Evolutionary conservation across 371 early-diverging fungal genomes (phyloP).

Genomic region (Coemansia sp.): DNA sequence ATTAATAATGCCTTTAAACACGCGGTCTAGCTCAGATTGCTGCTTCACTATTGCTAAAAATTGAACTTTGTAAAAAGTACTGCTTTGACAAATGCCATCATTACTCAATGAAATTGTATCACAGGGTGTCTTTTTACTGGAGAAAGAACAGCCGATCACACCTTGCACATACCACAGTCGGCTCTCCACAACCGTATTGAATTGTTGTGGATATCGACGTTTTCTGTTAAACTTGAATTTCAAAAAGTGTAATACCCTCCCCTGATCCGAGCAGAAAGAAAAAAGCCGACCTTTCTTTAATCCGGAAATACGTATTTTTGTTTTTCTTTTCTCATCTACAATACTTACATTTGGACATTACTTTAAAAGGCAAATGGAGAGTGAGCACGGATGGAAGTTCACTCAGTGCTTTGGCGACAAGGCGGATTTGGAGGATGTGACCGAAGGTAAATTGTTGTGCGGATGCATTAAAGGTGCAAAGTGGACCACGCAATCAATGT

Average conservation of each 20-base stretch:
- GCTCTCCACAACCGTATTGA: too few relatives aligned
- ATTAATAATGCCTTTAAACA: too few relatives aligned
- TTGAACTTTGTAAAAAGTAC: too few relatives aligned
- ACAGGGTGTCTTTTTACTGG: too few relatives aligned
- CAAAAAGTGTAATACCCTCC: background rate
- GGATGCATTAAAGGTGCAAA: background rate
- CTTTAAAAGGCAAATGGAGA: slow-evolving; percentile 32
- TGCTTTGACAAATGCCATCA: too few relatives aligned
- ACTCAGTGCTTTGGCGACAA: slow-evolving; percentile 99
- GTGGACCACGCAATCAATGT: background rate
- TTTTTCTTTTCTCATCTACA: background rate
- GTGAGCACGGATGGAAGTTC: slow-evolving; percentile 79
- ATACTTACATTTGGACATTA: background rate
- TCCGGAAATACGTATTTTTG: background rate
- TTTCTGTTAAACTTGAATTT: too few relatives aligned
- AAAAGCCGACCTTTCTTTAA: slow-evolving; percentile 5
- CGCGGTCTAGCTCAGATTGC: too few relatives aligned
- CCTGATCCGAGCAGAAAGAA: background rate
- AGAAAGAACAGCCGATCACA: too few relatives aligned
- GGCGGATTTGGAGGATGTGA: slow-evolving; percentile 95
- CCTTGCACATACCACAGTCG: too few relatives aligned
- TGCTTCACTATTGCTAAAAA: too few relatives aligned
- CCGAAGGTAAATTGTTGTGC: slow-evolving; percentile 74
- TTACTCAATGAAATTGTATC: too few relatives aligned
- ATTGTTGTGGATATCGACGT: too few relatives aligned